phyloP scores from a whole-genome alignment of 2,329 filamentous ascomycete species.

The Alternaria gansuensis region DNA sequence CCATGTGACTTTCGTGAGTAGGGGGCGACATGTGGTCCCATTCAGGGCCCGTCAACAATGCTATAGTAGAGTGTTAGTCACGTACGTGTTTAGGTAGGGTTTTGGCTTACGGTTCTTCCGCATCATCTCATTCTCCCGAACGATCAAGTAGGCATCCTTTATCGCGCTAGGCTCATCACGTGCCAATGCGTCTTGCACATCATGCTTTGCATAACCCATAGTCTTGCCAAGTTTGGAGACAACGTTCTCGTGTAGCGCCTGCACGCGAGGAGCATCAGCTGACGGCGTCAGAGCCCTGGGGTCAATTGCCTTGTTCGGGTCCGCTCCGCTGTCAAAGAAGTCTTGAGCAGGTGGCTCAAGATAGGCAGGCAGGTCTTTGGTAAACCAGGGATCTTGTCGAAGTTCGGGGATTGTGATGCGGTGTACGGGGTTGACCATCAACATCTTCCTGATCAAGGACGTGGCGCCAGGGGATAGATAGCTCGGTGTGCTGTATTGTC shows the following conservation, averaged over 20 bases:
- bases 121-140: constrained; percentile 98
- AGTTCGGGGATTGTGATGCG: constrained; percentile 95
- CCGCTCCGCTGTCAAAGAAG: constrained; percentile 91
- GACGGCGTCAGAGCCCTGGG: constrained; percentile 81
- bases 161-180: constrained; percentile 95
- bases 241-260: constrained; percentile 90
- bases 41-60: constrained; percentile 64
- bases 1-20: constrained; percentile 55
- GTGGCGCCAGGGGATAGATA: constrained; percentile 89
- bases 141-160: constrained; percentile 98
- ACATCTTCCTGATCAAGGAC: constrained; percentile 86
- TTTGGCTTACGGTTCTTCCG: constrained; percentile 83
- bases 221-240: constrained; percentile 96
- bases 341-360: constrained; percentile 88
- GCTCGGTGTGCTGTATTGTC: constrained; percentile 88
- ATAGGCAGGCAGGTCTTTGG: constrained; percentile 84
- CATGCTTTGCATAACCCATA: constrained; percentile 95
- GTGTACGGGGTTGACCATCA: constrained; percentile 93
- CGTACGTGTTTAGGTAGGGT: background rate
- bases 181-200: constrained; percentile 92
- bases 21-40: constrained; percentile 66
- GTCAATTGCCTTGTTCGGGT: constrained; percentile 90
- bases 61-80: constrained; percentile 48
- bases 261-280: constrained; percentile 75
- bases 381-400: constrained; percentile 92